These are phyloP conservation scores for Sphaerulina vaccinii DNA, from an alignment of 2,329 filamentous ascomycete species.

Conservation along the genomic window DNA sequence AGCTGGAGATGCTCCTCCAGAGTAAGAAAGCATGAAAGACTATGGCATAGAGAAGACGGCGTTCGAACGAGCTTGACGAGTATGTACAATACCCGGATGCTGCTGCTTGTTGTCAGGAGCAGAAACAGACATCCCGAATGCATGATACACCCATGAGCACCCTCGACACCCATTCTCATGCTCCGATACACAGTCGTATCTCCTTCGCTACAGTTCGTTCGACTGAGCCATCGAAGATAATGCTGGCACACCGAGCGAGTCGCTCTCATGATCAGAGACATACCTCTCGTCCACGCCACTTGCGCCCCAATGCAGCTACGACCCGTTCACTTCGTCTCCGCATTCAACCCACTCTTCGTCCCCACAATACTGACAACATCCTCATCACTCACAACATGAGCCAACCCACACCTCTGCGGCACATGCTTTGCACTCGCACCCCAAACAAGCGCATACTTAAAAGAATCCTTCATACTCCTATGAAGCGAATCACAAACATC, in stretches of 20 bases:
- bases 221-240: too few relatives aligned
- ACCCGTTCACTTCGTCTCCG: constrained; percentile 12
- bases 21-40: constrained; percentile 15
- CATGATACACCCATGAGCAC: background rate
- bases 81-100: background rate
- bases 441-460: constrained; percentile 98
- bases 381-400: constrained; percentile 71
- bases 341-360: constrained; percentile 38
- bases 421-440: constrained; percentile 93
- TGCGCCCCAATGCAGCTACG: too few relatives aligned
- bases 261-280: too few relatives aligned
- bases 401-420: constrained; percentile 85
- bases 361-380: constrained; percentile 66
- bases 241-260: too few relatives aligned
- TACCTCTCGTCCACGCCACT: too few relatives aligned
- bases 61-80: background rate
- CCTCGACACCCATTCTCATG: too few relatives aligned
- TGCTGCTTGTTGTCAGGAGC: background rate
- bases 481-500: constrained; percentile 97
- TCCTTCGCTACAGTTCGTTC: too few relatives aligned
- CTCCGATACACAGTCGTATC: too few relatives aligned
- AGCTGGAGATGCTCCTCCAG: constrained; percentile 33
- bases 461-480: constrained; percentile 91
- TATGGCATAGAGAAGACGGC: background rate
- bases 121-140: background rate